These are phyloP conservation scores for Bruguiera hainesii DNA, from an alignment of 441 rosid genomes.

Conservation along the genomic window DNA sequence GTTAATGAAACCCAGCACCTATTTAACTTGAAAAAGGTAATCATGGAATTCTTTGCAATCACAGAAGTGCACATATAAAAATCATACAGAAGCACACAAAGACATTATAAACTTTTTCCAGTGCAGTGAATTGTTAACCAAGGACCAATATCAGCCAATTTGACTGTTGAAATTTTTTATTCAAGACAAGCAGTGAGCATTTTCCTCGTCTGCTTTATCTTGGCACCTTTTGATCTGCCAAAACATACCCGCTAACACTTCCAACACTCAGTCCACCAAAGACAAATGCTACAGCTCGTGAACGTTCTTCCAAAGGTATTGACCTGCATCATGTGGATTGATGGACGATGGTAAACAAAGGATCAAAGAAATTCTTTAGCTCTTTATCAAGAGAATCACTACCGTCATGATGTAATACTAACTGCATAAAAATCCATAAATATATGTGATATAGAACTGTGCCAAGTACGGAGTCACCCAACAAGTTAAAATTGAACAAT, in stretches of 20 bases:
- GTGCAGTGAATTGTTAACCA: too few species aligned
- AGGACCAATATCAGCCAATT: too few species aligned
- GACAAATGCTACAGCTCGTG: constrained; percentile 90
- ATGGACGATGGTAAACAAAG: constrained; percentile 24
- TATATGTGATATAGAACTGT: constrained; percentile 8
- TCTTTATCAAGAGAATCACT: constrained; percentile 8
- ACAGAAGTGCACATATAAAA: background rate
- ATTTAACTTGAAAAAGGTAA: background rate
- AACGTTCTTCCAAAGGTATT: constrained; percentile 87
- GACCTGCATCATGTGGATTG: constrained; percentile 43
- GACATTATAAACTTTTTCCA: too few species aligned
- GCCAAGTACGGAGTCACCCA: background rate
- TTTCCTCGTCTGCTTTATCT: background rate
- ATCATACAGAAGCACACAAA: background rate
- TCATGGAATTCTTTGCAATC: background rate
- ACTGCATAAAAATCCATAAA: background rate
- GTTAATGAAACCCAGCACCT: constrained; percentile 9
- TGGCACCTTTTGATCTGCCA: constrained; percentile 1
- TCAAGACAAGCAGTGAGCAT: constrained; percentile 14
- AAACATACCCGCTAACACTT: constrained; percentile 84
- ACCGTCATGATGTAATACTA: background rate
- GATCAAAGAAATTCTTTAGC: constrained; percentile 17
- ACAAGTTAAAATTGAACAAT: background rate
- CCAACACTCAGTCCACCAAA: constrained; percentile 94
- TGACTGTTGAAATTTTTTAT: constrained; percentile 5